These are phyloP conservation scores for Schizophyllum amplum DNA, from an alignment of 1,284 basidiomycete genomes.

Conservation along the genomic window DNA sequence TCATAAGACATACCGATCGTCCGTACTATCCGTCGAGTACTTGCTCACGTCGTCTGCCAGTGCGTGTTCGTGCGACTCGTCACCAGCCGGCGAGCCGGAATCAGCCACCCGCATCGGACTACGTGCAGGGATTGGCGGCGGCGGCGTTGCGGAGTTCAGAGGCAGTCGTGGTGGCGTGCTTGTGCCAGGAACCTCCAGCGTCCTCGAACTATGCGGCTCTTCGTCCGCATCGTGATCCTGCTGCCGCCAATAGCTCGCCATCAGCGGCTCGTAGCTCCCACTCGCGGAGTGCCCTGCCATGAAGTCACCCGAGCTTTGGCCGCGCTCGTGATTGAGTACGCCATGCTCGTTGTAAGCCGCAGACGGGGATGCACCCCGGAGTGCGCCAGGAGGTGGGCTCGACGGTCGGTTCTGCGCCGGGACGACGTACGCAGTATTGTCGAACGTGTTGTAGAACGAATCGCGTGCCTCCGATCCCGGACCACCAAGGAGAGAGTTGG, in stretches of 20 bases:
- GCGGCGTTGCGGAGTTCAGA: slow-evolving; percentile 3
- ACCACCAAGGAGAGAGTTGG: slow-evolving; percentile 8
- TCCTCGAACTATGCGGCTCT: slow-evolving; percentile 16
- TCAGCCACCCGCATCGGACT: slow-evolving; percentile 27
- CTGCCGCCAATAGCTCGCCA: slow-evolving; percentile 33
- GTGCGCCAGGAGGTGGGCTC: slow-evolving; percentile 32
- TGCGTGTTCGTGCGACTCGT: slow-evolving; percentile 1
- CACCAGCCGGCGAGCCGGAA: slow-evolving; percentile 4
- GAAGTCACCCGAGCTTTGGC: slow-evolving; percentile 17
- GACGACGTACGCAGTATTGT: slow-evolving; percentile 19
- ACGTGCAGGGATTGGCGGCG: slow-evolving; percentile 35
- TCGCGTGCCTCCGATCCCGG: slow-evolving; percentile 9
- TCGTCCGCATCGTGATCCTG: slow-evolving; percentile 12
- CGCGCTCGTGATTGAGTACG: slow-evolving; percentile 28
- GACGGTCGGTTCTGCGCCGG: slow-evolving; percentile 20
- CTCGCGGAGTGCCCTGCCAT: slow-evolving; percentile 42
- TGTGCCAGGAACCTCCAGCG: slow-evolving; percentile 11
- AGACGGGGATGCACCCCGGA: background rate
- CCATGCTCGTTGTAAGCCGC: slow-evolving; percentile 26
- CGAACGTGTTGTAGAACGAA: slow-evolving; percentile 23
- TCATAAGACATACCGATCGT: slow-evolving; percentile 37
- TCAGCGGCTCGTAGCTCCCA: slow-evolving; percentile 57
- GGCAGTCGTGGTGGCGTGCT: background rate
- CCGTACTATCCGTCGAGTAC: slow-evolving; percentile 28
- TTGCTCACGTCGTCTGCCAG: slow-evolving; percentile 12